Conservation (phyloP, 495 filamentous ascomycete genomes). For the Podospora pseudopauciseta region DNA sequence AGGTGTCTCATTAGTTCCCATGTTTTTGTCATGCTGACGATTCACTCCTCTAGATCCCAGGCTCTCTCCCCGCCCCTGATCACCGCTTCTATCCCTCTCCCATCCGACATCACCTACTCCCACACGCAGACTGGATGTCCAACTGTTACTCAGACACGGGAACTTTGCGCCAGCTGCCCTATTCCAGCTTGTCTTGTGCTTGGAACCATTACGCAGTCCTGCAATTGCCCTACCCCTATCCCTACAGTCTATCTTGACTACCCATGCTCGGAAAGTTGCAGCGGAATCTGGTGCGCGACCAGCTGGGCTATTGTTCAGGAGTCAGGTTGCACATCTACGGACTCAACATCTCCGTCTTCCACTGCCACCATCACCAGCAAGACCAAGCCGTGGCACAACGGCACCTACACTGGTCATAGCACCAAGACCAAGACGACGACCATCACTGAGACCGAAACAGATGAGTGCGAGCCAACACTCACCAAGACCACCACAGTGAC, state of each 20-base stretch:
- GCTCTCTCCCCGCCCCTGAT: neutral
- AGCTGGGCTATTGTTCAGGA: slow-evolving; percentile 18
- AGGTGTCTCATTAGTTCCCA: neutral
- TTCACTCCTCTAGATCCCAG: neutral
- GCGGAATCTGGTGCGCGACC: slow-evolving; percentile 19
- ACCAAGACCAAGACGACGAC: neutral
- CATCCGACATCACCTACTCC: neutral
- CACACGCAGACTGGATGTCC: slow-evolving; percentile 22
- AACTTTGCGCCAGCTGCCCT: slow-evolving; percentile 26
- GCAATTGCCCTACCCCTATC: slow-evolving; percentile 22
- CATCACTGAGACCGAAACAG: neutral
- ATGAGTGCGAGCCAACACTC: neutral
- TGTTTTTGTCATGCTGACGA: neutral
- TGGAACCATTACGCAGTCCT: slow-evolving; percentile 30
- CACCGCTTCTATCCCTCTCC: neutral
- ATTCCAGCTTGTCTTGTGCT: slow-evolving; percentile 34
- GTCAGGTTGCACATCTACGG: neutral
- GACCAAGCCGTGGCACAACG: neutral
- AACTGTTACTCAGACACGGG: slow-evolving; percentile 25
- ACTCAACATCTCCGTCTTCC: neutral
- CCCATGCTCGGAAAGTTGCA: slow-evolving; percentile 21
- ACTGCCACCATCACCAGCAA: neutral
- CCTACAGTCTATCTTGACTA: slow-evolving; percentile 25
- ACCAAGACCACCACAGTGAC: neutral
- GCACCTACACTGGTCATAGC: neutral